Evolutionary conservation across 768 basidiomycete genomes (phyloP), one percentile per base, ranked within the genome.

Genomic region (Scleroderma bovista): DNA sequence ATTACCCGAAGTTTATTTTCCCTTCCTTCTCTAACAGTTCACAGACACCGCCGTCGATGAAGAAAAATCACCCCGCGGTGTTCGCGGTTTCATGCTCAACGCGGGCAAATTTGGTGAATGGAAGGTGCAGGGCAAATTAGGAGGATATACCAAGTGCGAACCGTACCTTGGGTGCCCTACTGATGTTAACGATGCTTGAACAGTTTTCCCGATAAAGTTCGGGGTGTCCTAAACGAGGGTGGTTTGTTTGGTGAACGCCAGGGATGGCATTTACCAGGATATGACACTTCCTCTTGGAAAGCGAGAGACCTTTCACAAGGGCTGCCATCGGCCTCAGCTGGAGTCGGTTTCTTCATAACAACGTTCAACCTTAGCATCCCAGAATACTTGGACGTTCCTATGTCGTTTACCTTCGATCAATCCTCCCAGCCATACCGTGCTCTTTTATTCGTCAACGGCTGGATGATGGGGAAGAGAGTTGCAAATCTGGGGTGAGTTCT

Each of bases 391-490:
- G 90, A 92, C 57, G 76, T 80, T 5, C 78, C 79, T 54, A 68
- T 91, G 57, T 85, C 84, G 13, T 88, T 91, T 60, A 79, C 74
- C 1, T 91, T 90, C 60, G 76, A 81, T 43, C 75, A 82, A 42
- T 64, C 74, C 1, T 74, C 74, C 4, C 81, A 86, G 57, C 75
- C 86, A 20, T 91, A 89, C 58, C 77, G 88, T 15, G 81, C 83
- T 3, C 72, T 80, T 39, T 56, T 92, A 37, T 91, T 87, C 51
- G 84, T 92, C 17, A 91, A 93, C 57, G 90, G 89, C 12, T 93
- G 90, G 90, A 84, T 86, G 79, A 88, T 88, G 79, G 90, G 89
- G 9, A 91, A 90, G 68, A 65, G 82, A 17, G 75, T 85, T n/a
- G 81, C 69, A 13, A 84, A 86, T 58, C 75, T 86, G 2, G 84